Conservation (phyloP, 2,329 filamentous ascomycete species). For the Botrytis deweyae region DNA sequence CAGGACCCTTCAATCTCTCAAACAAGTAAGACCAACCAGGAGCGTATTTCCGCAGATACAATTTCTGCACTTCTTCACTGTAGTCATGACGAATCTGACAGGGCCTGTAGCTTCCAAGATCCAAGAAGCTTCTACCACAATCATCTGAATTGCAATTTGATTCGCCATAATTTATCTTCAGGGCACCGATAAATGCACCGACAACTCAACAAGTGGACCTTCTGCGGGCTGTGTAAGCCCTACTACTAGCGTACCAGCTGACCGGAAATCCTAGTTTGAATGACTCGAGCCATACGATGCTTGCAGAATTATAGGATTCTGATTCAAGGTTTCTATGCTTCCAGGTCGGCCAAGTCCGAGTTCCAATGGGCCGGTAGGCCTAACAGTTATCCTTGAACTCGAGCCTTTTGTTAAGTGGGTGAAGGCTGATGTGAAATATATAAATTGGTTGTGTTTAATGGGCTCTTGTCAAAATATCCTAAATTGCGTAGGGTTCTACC, state of each 20-base stretch:
- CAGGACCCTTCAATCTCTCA: neutral
- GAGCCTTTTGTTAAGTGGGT: too few species aligned
- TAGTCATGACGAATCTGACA: too few species aligned
- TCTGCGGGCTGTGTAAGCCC: neutral
- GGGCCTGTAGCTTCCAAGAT: neutral
- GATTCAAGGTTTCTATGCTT: neutral
- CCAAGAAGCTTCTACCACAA: neutral
- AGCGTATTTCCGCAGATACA: neutral
- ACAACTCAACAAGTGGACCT: neutral
- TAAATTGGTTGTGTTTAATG: too few species aligned
- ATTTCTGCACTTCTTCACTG: neutral
- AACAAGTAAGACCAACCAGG: neutral
- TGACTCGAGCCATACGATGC: too few species aligned
- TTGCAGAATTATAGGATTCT: neutral
- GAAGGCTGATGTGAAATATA: neutral
- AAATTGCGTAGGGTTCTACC: neutral
- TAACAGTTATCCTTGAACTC: too few species aligned
- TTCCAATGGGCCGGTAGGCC: neutral
- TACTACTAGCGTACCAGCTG: neutral
- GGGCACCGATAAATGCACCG: neutral
- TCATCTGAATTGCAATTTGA: neutral
- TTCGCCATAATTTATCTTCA: neutral
- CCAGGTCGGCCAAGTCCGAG: neutral
- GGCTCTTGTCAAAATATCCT: neutral
- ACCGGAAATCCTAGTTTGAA: neutral